Percentiles rank a stretch among this genome's conserved stretches.
These are phyloP conservation scores for Microcyclosporella mali DNA, from an alignment of 2,329 filamentous ascomycete species.

Conservation along the genomic window DNA sequence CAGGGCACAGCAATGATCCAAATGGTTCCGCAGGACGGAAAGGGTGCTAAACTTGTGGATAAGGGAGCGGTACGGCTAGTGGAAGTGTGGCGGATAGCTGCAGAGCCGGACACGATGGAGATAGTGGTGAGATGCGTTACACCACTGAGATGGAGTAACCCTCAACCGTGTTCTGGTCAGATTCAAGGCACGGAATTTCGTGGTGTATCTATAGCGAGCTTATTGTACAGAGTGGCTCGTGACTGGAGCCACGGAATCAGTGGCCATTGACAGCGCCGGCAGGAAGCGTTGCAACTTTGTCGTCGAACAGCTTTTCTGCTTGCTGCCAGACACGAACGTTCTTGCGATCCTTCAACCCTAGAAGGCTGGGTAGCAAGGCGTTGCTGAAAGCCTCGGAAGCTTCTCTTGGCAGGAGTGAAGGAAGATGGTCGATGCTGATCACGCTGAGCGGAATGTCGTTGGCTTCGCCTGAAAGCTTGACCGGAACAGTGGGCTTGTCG, in stretches of 20 bases:
- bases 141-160: neutral
- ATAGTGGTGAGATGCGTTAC: slow-evolving; percentile 4
- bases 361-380: slow-evolving; percentile 68
- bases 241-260: slow-evolving; percentile 5
- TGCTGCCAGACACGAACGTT: slow-evolving; percentile 74
- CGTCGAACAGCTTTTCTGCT: slow-evolving; percentile 75
- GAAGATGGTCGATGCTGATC: slow-evolving; percentile 83
- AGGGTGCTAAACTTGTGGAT: too few species aligned
- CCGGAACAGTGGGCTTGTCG: slow-evolving; percentile 74
- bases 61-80: slow-evolving; percentile 2
- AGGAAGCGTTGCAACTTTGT: slow-evolving; percentile 70
- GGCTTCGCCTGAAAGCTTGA: slow-evolving; percentile 54
- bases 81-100: slow-evolving; percentile 4
- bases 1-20: neutral
- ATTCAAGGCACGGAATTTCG: neutral
- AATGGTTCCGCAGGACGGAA: too few species aligned
- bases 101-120: slow-evolving; percentile 1
- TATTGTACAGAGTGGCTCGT: neutral
- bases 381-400: slow-evolving; percentile 78
- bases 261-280: slow-evolving; percentile 21
- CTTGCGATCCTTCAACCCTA: slow-evolving; percentile 69
- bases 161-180: too few species aligned
- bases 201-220: slow-evolving; percentile 2
- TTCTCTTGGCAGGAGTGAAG: slow-evolving; percentile 76
- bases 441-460: slow-evolving; percentile 57